Evolutionary conservation across 768 basidiomycete species (phyloP).

Genomic region (Trametes meyenii): DNA sequence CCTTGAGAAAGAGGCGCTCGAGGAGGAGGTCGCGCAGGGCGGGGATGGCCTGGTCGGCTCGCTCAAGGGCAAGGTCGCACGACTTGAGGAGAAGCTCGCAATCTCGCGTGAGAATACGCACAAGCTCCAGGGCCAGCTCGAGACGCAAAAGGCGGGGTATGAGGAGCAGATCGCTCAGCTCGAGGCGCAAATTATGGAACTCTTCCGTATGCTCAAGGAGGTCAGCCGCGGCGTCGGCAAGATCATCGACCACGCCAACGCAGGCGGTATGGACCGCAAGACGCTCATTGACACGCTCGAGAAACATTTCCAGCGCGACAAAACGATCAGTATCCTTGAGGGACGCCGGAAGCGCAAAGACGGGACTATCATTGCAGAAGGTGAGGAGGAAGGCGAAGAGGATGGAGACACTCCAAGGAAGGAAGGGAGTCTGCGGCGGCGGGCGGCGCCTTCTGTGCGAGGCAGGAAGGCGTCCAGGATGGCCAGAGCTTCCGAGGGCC

Average conservation of each 20-base stretch:
- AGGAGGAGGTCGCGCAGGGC: constrained; percentile 80
- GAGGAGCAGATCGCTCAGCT: constrained; percentile 88
- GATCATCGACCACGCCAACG: constrained; percentile 58
- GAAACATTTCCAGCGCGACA: constrained; percentile 78
- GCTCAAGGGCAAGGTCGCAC: constrained; percentile 69
- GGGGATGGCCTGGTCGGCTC: constrained; percentile 83
- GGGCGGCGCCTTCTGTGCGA: constrained; percentile 36
- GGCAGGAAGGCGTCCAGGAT: constrained; percentile 37
- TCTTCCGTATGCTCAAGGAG: constrained; percentile 93
- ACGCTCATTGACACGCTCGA: constrained; percentile 79
- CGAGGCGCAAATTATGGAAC: constrained; percentile 89
- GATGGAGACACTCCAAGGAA: constrained; percentile 61
- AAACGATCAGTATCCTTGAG: constrained; percentile 86
- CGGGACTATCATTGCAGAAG: constrained; percentile 29
- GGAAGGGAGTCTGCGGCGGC: constrained; percentile 48
- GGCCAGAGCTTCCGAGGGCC: constrained; percentile 39
- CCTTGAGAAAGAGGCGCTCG: constrained; percentile 80
- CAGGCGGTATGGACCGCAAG: constrained; percentile 73
- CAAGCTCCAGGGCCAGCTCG: constrained; percentile 75
- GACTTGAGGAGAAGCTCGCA: constrained; percentile 75
- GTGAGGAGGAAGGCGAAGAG: constrained; percentile 41
- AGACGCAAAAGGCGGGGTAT: constrained; percentile 74
- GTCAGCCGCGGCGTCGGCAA: constrained; percentile 75
- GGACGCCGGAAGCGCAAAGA: constrained; percentile 52
- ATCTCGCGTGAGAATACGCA: constrained; percentile 80